These are phyloP conservation scores for Saksenaea oblongispora DNA, from an alignment of 371 early-diverging fungal genomes.

Conservation along the genomic window DNA sequence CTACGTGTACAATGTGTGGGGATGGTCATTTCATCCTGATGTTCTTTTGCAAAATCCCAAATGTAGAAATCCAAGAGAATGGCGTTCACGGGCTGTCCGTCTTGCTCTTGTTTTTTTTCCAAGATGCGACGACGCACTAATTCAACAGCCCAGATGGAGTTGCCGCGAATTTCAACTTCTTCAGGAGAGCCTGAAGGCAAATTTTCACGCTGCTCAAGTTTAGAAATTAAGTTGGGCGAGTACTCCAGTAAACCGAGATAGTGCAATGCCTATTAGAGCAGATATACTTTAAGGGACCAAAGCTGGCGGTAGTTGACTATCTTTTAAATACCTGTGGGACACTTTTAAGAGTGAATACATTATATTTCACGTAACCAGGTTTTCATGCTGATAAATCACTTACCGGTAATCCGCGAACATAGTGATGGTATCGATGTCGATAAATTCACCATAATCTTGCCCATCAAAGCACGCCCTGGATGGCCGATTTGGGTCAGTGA, in stretches of 20 bases:
- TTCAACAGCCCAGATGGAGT: conserved; percentile 87
- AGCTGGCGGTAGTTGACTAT: not conserved
- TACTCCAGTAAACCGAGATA: conserved; percentile 74
- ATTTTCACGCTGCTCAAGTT: conserved; percentile 43
- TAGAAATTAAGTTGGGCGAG: conserved; percentile 55
- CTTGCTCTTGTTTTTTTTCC: conserved; percentile 23
- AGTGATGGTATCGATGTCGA: conserved; percentile 82
- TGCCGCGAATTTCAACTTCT: conserved; percentile 88
- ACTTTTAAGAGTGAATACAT: conserved; percentile 20
- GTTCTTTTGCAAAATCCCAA: conserved; percentile 85
- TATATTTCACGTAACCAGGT: no score
- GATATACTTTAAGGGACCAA: not conserved
- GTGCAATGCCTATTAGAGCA: conserved; percentile 60
- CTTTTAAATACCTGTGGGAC: conserved; percentile 53
- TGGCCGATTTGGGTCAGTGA: not conserved
- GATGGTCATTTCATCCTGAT: conserved; percentile 56
- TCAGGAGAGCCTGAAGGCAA: conserved; percentile 63
- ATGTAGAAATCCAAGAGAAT: conserved; percentile 88
- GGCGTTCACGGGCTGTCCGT: conserved; percentile 59
- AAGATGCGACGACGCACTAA: conserved; percentile 57
- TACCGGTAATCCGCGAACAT: conserved; percentile 94
- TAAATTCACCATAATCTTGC: conserved; percentile 59
- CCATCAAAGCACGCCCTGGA: conserved; percentile 86
- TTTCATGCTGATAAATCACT: not conserved
- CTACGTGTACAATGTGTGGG: conserved; percentile 84